These are phyloP conservation scores for Orychophragmus violaceus DNA, from an alignment of 345 rosid genomes.

Conservation along the genomic window DNA sequence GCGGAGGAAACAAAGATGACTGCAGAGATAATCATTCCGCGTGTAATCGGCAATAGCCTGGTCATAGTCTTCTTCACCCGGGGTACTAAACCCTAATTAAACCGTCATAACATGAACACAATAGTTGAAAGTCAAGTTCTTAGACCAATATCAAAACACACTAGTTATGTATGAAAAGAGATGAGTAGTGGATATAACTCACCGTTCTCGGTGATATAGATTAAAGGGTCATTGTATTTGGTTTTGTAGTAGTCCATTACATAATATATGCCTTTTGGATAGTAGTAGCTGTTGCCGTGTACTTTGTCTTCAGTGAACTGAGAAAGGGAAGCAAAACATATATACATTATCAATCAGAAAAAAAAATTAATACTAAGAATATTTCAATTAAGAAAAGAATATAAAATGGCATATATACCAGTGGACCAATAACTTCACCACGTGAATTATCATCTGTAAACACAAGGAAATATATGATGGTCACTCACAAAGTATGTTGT, in stretches of 20 bases:
- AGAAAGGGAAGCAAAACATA: background rate
- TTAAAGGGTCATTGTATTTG: too few relatives aligned
- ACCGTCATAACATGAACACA: too few relatives aligned
- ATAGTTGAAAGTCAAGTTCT: background rate
- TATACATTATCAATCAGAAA: too few relatives aligned
- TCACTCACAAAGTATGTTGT: background rate
- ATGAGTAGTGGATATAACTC: background rate
- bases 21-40: conserved; percentile 18
- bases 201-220: conserved; percentile 24
- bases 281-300: background rate
- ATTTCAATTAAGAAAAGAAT: background rate
- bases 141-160: background rate
- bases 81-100: too few relatives aligned
- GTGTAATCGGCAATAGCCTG: background rate
- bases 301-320: background rate
- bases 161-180: too few relatives aligned
- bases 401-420: background rate
- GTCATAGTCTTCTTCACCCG: background rate
- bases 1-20: conserved; percentile 21
- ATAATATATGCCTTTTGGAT: too few relatives aligned
- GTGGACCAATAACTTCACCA: background rate
- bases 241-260: too few relatives aligned
- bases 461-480: background rate
- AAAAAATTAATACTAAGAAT: too few relatives aligned
- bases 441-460: background rate